Evolutionary conservation across 208 protist genomes (phyloP).

Genomic region (Phytomonas francai): DNA sequence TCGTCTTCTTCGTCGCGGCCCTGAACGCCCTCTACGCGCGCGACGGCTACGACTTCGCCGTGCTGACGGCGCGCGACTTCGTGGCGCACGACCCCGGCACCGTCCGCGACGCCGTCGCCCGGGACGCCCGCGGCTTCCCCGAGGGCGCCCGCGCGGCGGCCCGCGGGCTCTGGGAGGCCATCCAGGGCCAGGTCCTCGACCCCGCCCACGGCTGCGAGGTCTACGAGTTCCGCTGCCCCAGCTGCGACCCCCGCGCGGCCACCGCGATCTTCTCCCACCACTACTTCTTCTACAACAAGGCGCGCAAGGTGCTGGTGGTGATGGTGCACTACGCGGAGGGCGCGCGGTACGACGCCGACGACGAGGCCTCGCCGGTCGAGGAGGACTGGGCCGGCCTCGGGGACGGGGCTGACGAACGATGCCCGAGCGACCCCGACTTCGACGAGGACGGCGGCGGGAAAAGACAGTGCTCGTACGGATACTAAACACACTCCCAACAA

Average conservation of each 20-base stretch:
- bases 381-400: conserved; percentile 6
- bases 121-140: conserved; percentile 32
- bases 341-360: conserved; percentile 59
- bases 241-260: conserved; percentile 52
- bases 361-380: conserved; percentile 19
- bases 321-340: conserved; percentile 53
- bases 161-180: conserved; percentile 44
- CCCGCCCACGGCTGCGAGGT: conserved; percentile 52
- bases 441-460: conserved; percentile 34
- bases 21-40: conserved; percentile 62
- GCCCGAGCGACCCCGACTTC: conserved; percentile 23
- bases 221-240: conserved; percentile 59
- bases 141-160: conserved; percentile 41
- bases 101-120: conserved; percentile 35
- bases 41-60: conserved; percentile 78
- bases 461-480: conserved; percentile 51
- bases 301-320: conserved; percentile 47
- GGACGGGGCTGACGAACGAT: conserved; percentile 20
- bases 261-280: conserved; percentile 48
- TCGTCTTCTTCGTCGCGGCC: conserved; percentile 62
- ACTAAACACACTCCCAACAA: conserved; percentile 14
- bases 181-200: conserved; percentile 38
- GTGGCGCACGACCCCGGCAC: conserved; percentile 32
- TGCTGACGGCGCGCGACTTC: conserved; percentile 62
- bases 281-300: conserved; percentile 67